These are phyloP conservation scores for Tylopilus sp. DNA, from an alignment of 1,284 basidiomycete species.

Conservation along the genomic window DNA sequence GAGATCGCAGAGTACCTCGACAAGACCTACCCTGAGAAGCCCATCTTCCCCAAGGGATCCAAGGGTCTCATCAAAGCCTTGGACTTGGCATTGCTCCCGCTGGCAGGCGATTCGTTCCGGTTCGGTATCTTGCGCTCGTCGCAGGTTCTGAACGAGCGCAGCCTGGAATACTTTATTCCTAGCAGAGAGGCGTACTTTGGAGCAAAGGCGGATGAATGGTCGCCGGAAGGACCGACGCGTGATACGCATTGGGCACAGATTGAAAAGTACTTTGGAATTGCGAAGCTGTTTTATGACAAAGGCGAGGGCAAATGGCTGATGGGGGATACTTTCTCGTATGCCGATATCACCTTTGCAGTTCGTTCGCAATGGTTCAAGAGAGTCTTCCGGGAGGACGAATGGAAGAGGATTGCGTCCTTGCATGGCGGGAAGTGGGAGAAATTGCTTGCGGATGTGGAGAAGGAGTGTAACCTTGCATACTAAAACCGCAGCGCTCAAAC, in stretches of 20 bases:
- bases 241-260: constrained; percentile 35
- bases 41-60: constrained; percentile 49
- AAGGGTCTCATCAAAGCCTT: constrained; percentile 46
- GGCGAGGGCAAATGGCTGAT: constrained; percentile 37
- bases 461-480: constrained; percentile 35
- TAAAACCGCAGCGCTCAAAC: too few species aligned
- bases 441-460: constrained; percentile 33
- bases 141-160: constrained; percentile 33
- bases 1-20: constrained; percentile 59
- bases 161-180: constrained; percentile 23
- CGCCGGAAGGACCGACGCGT: constrained; percentile 35
- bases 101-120: constrained; percentile 1
- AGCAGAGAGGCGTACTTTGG: constrained; percentile 5
- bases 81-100: constrained; percentile 20
- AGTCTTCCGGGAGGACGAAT: constrained; percentile 34
- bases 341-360: constrained; percentile 37
- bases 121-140: constrained; percentile 27
- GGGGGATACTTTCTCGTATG: constrained; percentile 42
- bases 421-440: constrained; percentile 38
- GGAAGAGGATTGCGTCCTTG: constrained; percentile 33
- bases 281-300: constrained; percentile 29
- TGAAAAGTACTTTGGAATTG: constrained; percentile 19
- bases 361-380: constrained; percentile 28
- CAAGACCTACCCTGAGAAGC: constrained; percentile 52
- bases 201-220: constrained; percentile 31